A percentile compares a stretch with the other conserved stretches of the same genome.
These are phyloP conservation scores for Fusarium fracticaudum DNA, from an alignment of 2,329 filamentous ascomycete species.

Conservation along the genomic window DNA sequence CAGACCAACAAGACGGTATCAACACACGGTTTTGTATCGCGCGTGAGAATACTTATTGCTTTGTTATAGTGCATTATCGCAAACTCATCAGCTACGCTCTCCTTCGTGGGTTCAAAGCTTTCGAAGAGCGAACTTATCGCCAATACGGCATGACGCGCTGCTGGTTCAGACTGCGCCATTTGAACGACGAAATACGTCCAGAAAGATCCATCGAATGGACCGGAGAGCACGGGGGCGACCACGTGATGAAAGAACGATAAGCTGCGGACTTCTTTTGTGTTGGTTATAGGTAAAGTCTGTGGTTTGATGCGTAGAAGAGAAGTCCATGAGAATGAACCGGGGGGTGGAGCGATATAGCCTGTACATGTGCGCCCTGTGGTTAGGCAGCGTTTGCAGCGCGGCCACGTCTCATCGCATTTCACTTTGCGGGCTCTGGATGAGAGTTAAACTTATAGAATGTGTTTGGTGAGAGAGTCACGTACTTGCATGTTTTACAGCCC, in stretches of 20 bases:
- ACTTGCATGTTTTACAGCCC: slow-evolving; percentile 66
- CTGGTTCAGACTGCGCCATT: slow-evolving; percentile 49
- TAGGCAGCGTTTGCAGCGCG: slow-evolving; percentile 60
- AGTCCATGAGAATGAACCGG: slow-evolving; percentile 47
- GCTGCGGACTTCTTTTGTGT: slow-evolving; percentile 45
- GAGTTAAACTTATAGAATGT: background rate
- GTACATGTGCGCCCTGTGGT: slow-evolving; percentile 64
- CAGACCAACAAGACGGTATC: slow-evolving; percentile 53
- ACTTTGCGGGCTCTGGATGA: slow-evolving; percentile 60
- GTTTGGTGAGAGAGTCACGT: slow-evolving; percentile 40
- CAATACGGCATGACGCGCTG: slow-evolving; percentile 51
- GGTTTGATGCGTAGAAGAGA: slow-evolving; percentile 45
- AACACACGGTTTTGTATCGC: slow-evolving; percentile 34
- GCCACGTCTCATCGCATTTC: slow-evolving; percentile 66
- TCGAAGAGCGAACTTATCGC: slow-evolving; percentile 54
- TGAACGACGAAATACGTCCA: slow-evolving; percentile 54
- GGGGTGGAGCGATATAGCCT: slow-evolving; percentile 57
- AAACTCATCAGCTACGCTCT: slow-evolving; percentile 29
- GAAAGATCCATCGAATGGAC: slow-evolving; percentile 51
- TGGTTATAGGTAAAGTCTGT: slow-evolving; percentile 28
- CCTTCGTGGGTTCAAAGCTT: slow-evolving; percentile 37
- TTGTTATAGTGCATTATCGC: slow-evolving; percentile 54
- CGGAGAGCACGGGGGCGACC: slow-evolving; percentile 49
- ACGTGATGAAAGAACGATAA: slow-evolving; percentile 52
- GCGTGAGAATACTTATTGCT: slow-evolving; percentile 49